Evolutionary conservation across 208 protist genomes (phyloP), one percentile per base, ranked within the genome.

Genomic region (Lotmaria passim): DNA sequence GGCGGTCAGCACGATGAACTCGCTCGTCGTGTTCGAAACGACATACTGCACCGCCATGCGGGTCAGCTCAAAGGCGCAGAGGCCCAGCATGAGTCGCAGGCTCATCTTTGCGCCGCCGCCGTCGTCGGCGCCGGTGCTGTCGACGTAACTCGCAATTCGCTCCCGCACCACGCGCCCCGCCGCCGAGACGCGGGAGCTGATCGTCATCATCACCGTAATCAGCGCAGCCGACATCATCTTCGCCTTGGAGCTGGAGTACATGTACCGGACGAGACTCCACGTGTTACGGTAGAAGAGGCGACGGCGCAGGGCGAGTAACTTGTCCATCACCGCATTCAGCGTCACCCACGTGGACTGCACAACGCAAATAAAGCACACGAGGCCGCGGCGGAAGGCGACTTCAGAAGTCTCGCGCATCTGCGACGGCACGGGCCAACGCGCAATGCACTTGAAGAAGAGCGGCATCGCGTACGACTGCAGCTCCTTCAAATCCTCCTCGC

Each of bases 11-110:
- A 63, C 59, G 46, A 89, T 88, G 63, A 83, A 82, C 65, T 86
- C 77, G 59, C 62, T 66, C 39, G 74, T 84, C 8, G 80, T 66
- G 26, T 73, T 73, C 26, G 63, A 50, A 26, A 91, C 70, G 24
- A 75, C 76, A 31, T 72, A 69, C 26, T 81, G 79, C 30, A 79
- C 53, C 41, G 73, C 68, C 58, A 81, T 72, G 11, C 79, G 82
- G 6, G 58, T 65, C 69, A 86, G 77, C 74, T 87, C 81, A 69
- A 84, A 83, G 1, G 41, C 68, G 52, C 80, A 81, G 8, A 90
- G 66, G 30, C 41, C 69, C 15, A 59, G 24, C 55, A 82, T 39
- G 50, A 56, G 33, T 10, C 34, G 48, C 24, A 59, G 39, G 36
- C 34, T 78, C 44, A 69, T 43, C 36, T 23, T 24, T 26, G 41